These are phyloP conservation scores for Nakazawaea holstii DNA, from an alignment of 805 yeast genomes.

Conservation along the genomic window DNA sequence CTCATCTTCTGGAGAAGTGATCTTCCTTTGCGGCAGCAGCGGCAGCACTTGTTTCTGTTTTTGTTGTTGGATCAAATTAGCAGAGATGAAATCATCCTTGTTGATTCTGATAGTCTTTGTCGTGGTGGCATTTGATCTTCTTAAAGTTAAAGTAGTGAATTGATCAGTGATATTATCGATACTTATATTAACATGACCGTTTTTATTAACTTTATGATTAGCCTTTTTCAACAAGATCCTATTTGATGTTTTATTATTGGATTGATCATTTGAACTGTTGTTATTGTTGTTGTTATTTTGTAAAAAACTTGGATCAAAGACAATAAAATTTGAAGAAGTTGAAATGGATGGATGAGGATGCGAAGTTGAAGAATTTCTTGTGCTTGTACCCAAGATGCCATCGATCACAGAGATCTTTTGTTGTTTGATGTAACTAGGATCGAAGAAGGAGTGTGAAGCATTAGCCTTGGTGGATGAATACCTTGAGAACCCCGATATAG, in stretches of 20 bases:
- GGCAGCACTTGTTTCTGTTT: neutral
- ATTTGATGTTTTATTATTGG: too few relatives aligned
- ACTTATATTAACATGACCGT: conserved; percentile 24
- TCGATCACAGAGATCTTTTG: conserved; percentile 22
- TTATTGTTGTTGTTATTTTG: conserved; percentile 14
- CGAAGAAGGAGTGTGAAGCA: conserved; percentile 26
- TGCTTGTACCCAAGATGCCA: conserved; percentile 20
- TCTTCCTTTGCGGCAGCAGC: neutral
- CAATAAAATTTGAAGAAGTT: conserved; percentile 23
- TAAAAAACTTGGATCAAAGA: conserved; percentile 19
- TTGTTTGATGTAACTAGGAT: conserved; percentile 27
- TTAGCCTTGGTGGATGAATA: conserved; percentile 13
- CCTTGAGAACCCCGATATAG: conserved; percentile 21
- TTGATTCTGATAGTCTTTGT: conserved; percentile 22
- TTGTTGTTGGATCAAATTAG: conserved; percentile 5
- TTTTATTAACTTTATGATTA: conserved; percentile 20
- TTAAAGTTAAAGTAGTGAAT: conserved; percentile 19
- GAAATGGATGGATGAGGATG: conserved; percentile 20
- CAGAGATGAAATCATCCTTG: conserved; percentile 12
- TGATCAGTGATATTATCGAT: conserved; percentile 17
- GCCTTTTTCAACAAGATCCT: conserved; percentile 21
- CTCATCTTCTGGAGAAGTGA: too few relatives aligned
- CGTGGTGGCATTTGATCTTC: conserved; percentile 23
- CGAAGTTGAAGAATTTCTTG: conserved; percentile 15
- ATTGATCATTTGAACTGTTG: too few relatives aligned